phyloP scores from a whole-genome alignment of 805 yeast genomes.

The Candida glaebosa region DNA sequence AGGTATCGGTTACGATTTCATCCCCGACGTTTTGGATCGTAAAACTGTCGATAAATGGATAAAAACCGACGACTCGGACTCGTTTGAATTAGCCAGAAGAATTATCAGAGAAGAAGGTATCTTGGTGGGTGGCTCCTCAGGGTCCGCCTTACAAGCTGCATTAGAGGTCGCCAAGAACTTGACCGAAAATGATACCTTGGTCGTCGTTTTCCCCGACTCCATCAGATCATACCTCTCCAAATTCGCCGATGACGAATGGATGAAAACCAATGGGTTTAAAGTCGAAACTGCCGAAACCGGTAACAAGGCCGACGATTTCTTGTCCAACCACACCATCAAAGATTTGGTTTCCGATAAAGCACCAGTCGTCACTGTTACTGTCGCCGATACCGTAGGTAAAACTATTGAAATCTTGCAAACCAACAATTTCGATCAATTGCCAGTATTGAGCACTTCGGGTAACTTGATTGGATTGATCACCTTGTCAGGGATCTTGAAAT shows the following conservation, averaged over 20 bases:
- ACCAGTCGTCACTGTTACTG: conserved; percentile 74
- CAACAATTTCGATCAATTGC: conserved; percentile 82
- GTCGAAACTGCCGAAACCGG: conserved; percentile 48
- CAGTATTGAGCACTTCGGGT: conserved; percentile 60
- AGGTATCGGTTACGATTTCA: conserved; percentile 88
- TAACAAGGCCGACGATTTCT: conserved; percentile 40
- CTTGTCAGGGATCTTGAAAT: conserved; percentile 65
- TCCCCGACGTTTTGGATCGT: conserved; percentile 78
- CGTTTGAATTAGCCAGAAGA: conserved; percentile 78
- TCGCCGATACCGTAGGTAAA: conserved; percentile 54
- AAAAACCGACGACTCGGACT: conserved; percentile 80
- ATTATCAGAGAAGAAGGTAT: conserved; percentile 82
- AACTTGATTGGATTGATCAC: conserved; percentile 75
- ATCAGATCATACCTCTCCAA: conserved; percentile 83
- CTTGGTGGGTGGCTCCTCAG: conserved; percentile 86
- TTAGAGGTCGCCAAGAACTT: conserved; percentile 64
- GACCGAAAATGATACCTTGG: conserved; percentile 70
- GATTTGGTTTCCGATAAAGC: conserved; percentile 63
- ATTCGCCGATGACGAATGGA: conserved; percentile 90
- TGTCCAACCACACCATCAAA: conserved; percentile 47
- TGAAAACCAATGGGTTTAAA: conserved; percentile 68
- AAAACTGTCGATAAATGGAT: conserved; percentile 69
- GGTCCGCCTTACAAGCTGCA: conserved; percentile 79
- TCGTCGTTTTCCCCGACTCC: conserved; percentile 82
- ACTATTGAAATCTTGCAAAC: conserved; percentile 69